phyloP scores from a whole-genome alignment of 1,139 yeast species.

The Protomyces inundatus region DNA sequence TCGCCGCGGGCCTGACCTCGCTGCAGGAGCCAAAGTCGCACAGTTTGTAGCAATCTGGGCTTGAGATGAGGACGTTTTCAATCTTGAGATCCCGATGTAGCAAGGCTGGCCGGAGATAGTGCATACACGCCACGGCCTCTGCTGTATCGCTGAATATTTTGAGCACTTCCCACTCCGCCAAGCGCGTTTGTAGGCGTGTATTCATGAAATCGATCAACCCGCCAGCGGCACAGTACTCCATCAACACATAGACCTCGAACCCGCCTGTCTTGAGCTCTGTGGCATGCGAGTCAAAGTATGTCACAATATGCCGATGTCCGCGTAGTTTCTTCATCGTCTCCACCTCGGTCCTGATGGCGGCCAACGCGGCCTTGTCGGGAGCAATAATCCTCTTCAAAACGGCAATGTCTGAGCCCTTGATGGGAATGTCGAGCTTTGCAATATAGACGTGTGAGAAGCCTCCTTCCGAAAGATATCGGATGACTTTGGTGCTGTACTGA shows the following conservation, averaged over 20 bases:
- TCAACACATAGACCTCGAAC: conserved; percentile 82
- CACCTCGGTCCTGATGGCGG: conserved; percentile 66
- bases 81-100: conserved; percentile 92
- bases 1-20: conserved; percentile 56
- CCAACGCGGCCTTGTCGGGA: conserved; percentile 65
- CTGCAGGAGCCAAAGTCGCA: conserved; percentile 96
- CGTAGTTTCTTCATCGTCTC: conserved; percentile 79
- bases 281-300: conserved; percentile 92
- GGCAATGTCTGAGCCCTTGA: conserved; percentile 40
- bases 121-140: conserved; percentile 82
- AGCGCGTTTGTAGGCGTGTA: conserved; percentile 71
- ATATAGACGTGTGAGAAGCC: conserved; percentile 79
- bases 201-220: conserved; percentile 91
- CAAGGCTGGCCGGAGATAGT: conserved; percentile 70
- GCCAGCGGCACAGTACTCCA: conserved; percentile 74
- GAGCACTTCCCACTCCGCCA: conserved; percentile 75
- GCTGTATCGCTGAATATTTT: conserved; percentile 78
- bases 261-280: conserved; percentile 53
- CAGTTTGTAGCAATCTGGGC: conserved; percentile 65
- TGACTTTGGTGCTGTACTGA: conserved; percentile 54
- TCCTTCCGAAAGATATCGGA: conserved; percentile 57
- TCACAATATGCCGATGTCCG: conserved; percentile 74
- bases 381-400: conserved; percentile 73
- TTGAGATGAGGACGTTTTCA: conserved; percentile 83
- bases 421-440: conserved; percentile 40